Evolutionary conservation across 495 filamentous ascomycete species (phyloP), one percentile per base, ranked within the genome.

Genomic region (Pyrenula aspistea): DNA sequence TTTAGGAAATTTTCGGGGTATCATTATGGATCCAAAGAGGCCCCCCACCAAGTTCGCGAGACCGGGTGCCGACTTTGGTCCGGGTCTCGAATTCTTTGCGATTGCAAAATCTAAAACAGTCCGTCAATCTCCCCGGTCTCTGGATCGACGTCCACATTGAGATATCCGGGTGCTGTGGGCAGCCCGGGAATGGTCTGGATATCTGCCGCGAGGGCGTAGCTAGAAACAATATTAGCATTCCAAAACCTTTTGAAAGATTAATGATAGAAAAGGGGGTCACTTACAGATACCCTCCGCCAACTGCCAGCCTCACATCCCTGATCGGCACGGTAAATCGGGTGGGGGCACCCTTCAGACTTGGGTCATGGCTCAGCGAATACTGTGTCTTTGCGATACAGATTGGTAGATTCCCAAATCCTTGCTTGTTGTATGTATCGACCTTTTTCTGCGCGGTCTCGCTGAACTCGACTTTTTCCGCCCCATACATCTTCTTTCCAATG

Each of bases 341-440:
- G 12, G 93, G 93, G n/a, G 93, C 93, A 53, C 93, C 93, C 76
- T 98, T 98, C 59, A 98, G 78, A 21, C 85, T 81, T 12, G 91
- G 86, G 68, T 98, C 93, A 65, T 97, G 93, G 66, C 87, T 92
- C 60, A 98, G 82, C 22, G 88, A 94, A 72, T 98, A 98, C 71
- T 98, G 93, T 48, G 93, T 96, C 82, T 97, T 98, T 57, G 92
- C 91, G 58, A 96, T 84, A 71, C 92, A 97, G 68, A 96, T 95
- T 2, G 93, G 93, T 58, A 97, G 77, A 63, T 94, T 89, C 10
- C 84, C 83, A 64, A 94, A 93, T 47, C 91, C 93, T 71, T 97
- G 93, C 67, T 85, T 83, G 15, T 84, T 89, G 75, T 98, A 98
- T 22, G 83, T 89, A 64, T 96, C 91, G 59, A 96, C 85, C 79